Evolutionary conservation across 139 green algal species (phyloP).

Genomic region (Chlamydomonas sp.): DNA sequence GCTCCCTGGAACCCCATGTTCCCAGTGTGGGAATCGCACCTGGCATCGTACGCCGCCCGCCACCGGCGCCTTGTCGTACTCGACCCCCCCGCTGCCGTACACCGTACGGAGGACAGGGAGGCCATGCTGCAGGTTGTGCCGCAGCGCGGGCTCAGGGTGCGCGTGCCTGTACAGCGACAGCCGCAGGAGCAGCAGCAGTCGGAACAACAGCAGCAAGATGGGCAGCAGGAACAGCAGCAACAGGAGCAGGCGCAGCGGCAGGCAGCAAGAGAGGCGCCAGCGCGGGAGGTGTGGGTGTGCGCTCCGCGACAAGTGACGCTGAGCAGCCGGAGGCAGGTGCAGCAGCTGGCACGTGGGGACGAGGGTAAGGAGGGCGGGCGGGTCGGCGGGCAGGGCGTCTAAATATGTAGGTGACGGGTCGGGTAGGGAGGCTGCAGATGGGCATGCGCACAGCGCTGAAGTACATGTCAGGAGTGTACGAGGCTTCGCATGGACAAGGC

Average conservation of each 20-base stretch:
- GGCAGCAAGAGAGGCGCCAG: too few species aligned
- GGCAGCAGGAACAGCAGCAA: not conserved
- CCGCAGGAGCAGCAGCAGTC: not conserved
- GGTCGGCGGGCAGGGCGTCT: too few species aligned
- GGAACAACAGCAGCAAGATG: not conserved
- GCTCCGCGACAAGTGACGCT: conserved; percentile 5
- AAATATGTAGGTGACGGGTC: not conserved
- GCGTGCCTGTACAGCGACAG: not conserved
- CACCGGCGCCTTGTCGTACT: not conserved
- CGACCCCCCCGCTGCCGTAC: not conserved
- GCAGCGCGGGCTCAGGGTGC: not conserved
- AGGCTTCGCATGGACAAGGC: too few species aligned
- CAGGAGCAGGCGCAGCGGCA: not conserved
- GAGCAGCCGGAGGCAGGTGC: not conserved
- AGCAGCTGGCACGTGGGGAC: not conserved
- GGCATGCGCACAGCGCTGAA: too few species aligned
- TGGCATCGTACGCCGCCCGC: not conserved
- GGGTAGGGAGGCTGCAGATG: too few species aligned
- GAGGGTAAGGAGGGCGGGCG: not conserved
- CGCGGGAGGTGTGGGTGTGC: not conserved
- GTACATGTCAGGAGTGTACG: too few species aligned
- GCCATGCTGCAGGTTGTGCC: conserved; percentile 13
- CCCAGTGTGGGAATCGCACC: conserved; percentile 12
- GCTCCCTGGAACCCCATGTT: not conserved
- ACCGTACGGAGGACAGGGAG: not conserved